A percentile compares a stretch with the other conserved stretches of the same genome.
Evolutionary conservation across 1,284 basidiomycete species (phyloP).

Genomic region (Rhodotorula sp.): DNA sequence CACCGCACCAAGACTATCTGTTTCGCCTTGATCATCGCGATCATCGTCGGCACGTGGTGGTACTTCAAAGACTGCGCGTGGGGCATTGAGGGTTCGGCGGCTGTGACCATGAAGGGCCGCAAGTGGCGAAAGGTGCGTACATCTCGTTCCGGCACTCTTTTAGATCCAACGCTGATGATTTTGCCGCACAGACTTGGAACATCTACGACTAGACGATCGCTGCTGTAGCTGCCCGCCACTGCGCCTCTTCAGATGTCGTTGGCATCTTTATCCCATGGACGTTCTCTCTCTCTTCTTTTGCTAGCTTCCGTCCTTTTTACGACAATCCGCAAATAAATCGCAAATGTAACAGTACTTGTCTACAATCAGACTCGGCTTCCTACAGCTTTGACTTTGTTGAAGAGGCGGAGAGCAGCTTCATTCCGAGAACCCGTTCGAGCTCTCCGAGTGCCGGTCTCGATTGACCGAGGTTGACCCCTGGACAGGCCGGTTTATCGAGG

Average conservation of each 20-base stretch:
- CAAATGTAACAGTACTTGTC: not conserved
- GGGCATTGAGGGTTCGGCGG: constrained; percentile 54
- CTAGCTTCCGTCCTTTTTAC: not conserved
- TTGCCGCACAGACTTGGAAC: constrained; percentile 32
- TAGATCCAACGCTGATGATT: not conserved
- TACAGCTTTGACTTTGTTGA: constrained; percentile 25
- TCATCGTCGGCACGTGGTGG: constrained; percentile 80
- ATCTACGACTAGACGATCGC: constrained; percentile 21
- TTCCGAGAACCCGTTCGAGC: constrained; percentile 19
- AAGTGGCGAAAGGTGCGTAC: constrained; percentile 63
- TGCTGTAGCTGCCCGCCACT: not conserved
- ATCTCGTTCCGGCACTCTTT: too few species aligned
- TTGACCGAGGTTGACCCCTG: constrained; percentile 22
- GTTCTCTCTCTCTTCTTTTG: not conserved
- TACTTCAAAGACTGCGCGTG: constrained; percentile 89
- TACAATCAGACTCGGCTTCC: not conserved
- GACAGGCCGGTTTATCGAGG: not conserved
- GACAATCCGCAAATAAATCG: not conserved
- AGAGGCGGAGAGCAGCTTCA: constrained; percentile 1
- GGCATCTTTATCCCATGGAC: not conserved
- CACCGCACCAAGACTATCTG: constrained; percentile 66
- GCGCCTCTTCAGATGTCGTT: too few species aligned
- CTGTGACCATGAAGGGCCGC: constrained; percentile 4
- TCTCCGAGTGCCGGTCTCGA: constrained; percentile 23
- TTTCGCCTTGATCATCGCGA: constrained; percentile 63